phyloP scores from a whole-genome alignment of 2,329 filamentous ascomycete species.

The Diaporthe longicolla region DNA sequence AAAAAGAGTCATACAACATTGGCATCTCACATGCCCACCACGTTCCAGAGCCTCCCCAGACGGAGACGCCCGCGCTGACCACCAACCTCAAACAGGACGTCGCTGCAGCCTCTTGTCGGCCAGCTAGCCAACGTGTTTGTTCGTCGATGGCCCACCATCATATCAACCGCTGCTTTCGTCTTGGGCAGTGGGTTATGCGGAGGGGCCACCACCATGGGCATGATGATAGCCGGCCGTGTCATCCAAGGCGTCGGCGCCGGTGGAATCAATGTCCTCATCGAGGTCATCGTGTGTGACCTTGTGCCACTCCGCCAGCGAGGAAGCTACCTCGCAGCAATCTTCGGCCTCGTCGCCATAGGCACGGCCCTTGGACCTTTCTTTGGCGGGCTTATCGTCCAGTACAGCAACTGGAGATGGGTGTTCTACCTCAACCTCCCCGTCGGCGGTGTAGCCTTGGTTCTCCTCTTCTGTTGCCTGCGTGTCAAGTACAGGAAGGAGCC shows the following conservation, averaged over 20 bases:
- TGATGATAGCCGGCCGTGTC: slow-evolving; percentile 63
- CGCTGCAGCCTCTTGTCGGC: slow-evolving; percentile 63
- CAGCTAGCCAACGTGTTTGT: slow-evolving; percentile 62
- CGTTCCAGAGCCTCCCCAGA: background rate
- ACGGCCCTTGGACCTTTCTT: slow-evolving; percentile 24
- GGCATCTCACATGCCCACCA: too few species aligned
- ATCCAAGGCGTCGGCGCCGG: slow-evolving; percentile 64
- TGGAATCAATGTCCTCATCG: slow-evolving; percentile 53
- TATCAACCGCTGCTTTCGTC: slow-evolving; percentile 51
- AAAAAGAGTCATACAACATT: too few species aligned
- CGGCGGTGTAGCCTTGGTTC: slow-evolving; percentile 47
- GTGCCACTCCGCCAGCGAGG: slow-evolving; percentile 54
- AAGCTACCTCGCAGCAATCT: slow-evolving; percentile 52
- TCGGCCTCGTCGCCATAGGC: slow-evolving; percentile 36
- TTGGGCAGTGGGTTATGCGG: slow-evolving; percentile 66
- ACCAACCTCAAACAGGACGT: slow-evolving; percentile 35
- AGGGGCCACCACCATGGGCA: slow-evolving; percentile 56
- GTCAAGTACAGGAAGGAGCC: slow-evolving; percentile 17
- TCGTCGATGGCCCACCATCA: slow-evolving; percentile 58
- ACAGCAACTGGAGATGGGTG: slow-evolving; percentile 33
- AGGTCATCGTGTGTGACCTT: slow-evolving; percentile 47
- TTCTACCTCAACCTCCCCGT: slow-evolving; percentile 50
- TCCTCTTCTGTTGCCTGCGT: slow-evolving; percentile 45
- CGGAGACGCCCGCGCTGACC: background rate
- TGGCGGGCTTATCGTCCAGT: slow-evolving; percentile 24